Evolutionary conservation across 768 basidiomycete species (phyloP), one percentile per base, ranked within the genome.

Genomic region (Mycena filopes): DNA sequence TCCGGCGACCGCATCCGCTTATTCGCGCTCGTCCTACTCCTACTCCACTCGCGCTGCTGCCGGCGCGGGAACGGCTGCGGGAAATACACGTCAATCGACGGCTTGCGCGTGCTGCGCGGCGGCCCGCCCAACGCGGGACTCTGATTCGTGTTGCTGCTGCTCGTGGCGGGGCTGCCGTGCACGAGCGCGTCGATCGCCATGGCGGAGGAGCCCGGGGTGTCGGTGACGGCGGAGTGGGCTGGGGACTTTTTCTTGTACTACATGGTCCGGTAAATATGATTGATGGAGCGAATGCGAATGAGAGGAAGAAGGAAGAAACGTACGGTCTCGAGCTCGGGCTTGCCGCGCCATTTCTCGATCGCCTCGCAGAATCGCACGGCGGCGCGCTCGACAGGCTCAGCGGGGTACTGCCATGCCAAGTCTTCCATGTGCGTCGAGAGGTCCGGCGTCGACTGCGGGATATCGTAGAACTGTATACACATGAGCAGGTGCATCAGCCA

Each of bases 351-450:
- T 55, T 85, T 86, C 1, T 91, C 87, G 46, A 95, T 83, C 38
- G 92, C 92, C 73, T 95, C 93, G 71, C 89, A 93, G 72, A 92
- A 95, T 53, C 92, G 81, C 7, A 93, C 82, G 0, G 91, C 87
- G 29, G 90, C 89, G 21, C 92, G 84, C 72, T 95, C 93, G 18
- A 94, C 86, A 23, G 92, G 89, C 70, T 95, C 92, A 1, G 90
- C 88, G 31, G 94, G 92, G 73, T 89, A 95, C 70, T 88, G 86
- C 87, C 89, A 90, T 2, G 92, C 91, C 4, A 92, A 79, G 68
- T 88, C 84, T 72, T 93, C 91, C 87, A 94, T 87, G 69, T 94
- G 92, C 1, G 89, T 91, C 4, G 90, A 86, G 25, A 94, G 81
- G 73, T 94, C 92, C 0, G 89, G 89, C 0, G 90, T 90, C 20